These are phyloP conservation scores for Annulohypoxylon moriforme DNA, from an alignment of 495 filamentous ascomycete genomes.

Conservation along the genomic window DNA sequence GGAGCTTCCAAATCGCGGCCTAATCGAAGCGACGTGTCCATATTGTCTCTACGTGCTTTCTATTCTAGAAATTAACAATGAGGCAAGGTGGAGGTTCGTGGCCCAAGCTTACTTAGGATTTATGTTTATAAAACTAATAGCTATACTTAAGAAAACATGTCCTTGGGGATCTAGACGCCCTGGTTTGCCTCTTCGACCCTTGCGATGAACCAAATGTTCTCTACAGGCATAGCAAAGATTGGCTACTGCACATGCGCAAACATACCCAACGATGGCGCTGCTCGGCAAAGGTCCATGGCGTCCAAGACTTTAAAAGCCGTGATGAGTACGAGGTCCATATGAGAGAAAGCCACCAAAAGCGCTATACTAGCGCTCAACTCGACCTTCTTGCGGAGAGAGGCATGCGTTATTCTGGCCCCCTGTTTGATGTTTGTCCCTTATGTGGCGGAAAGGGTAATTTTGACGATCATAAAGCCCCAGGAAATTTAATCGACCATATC, in stretches of 20 bases:
- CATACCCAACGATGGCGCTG: background rate
- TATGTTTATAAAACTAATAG: background rate
- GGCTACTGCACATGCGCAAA: conserved; percentile 6
- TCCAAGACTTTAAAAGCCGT: background rate
- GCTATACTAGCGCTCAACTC: background rate
- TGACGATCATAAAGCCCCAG: background rate
- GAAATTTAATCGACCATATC: conserved; percentile 3
- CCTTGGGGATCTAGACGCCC: background rate
- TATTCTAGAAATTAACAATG: background rate
- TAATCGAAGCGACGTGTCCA: conserved; percentile 14
- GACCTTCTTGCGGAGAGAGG: background rate
- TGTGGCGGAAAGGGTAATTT: background rate
- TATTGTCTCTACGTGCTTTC: conserved; percentile 22
- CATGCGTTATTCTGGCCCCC: background rate
- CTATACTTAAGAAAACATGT: background rate
- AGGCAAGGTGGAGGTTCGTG: background rate
- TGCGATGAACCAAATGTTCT: conserved; percentile 1
- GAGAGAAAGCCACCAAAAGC: background rate
- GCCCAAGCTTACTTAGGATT: background rate
- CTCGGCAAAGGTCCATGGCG: conserved; percentile 6
- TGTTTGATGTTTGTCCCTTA: background rate
- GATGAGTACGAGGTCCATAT: background rate
- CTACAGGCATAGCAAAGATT: background rate
- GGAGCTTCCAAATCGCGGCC: background rate
- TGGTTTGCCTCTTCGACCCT: background rate